Evolutionary conservation across 768 basidiomycete species (phyloP).

Genomic region (Agaricus sinodeliciosus): DNA sequence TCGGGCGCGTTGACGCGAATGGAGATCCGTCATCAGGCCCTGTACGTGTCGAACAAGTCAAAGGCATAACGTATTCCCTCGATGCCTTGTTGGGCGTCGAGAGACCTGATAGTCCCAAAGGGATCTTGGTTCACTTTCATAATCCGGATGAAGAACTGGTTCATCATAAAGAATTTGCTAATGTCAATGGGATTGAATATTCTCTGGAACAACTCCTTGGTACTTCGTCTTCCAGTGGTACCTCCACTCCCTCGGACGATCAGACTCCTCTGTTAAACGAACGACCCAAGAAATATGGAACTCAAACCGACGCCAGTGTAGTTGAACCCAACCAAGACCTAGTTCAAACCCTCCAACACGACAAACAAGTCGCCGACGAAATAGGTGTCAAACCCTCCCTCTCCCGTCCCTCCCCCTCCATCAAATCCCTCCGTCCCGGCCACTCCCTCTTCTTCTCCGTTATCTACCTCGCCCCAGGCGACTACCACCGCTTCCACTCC

Average conservation of each 20-base stretch:
- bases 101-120: constrained; percentile 36
- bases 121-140: constrained; percentile 27
- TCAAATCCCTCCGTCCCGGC: constrained; percentile 55
- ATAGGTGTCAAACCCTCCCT: constrained; percentile 35
- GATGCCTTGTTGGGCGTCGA: constrained; percentile 87
- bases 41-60: constrained; percentile 83
- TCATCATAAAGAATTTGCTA: constrained; percentile 86
- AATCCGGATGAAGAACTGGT: constrained; percentile 56
- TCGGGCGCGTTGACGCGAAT: constrained; percentile 70
- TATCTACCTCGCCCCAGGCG: constrained; percentile 96
- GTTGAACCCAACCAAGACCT: constrained; percentile 44
- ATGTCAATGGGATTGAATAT: constrained; percentile 96
- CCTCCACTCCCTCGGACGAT: constrained; percentile 1
- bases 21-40: constrained; percentile 24
- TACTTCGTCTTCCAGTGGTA: constrained; percentile 17
- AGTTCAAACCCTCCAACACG: constrained; percentile 55
- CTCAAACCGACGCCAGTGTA: constrained; percentile 72
- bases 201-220: constrained; percentile 89
- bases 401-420: constrained; percentile 26
- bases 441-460: constrained; percentile 90
- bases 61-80: constrained; percentile 95
- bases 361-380: constrained; percentile 64
- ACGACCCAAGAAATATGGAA: constrained; percentile 51
- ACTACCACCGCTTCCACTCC: constrained; percentile 97
- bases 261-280: too few relatives aligned